phyloP scores from a whole-genome alignment of 2,329 filamentous ascomycete genomes.

The Colletotrichum higginsianum region DNA sequence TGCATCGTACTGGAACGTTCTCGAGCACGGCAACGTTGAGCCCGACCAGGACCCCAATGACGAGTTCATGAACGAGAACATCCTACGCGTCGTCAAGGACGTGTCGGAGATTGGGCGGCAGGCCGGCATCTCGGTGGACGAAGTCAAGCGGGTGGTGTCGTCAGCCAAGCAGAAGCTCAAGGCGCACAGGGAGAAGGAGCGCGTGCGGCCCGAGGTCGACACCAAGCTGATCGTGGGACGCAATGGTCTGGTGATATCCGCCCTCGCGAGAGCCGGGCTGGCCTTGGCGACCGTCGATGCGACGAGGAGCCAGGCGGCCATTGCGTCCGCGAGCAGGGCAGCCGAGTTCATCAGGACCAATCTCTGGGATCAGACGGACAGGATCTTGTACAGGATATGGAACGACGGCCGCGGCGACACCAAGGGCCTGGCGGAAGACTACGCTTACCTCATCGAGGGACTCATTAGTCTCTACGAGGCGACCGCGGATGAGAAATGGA shows the following conservation, averaged over 20 bases:
- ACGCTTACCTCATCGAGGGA: conserved; percentile 88
- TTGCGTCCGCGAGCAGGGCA: conserved; percentile 76
- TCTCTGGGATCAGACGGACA: conserved; percentile 77
- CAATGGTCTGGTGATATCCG: conserved; percentile 90
- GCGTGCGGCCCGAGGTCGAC: conserved; percentile 84
- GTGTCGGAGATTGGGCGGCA: conserved; percentile 80
- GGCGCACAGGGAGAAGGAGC: conserved; percentile 79
- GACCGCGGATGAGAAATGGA: conserved; percentile 81
- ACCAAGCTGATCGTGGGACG: conserved; percentile 90
- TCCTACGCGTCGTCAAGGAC: conserved; percentile 80
- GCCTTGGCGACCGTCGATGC: conserved; percentile 75
- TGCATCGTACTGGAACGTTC: conserved; percentile 87
- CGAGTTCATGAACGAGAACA: conserved; percentile 95
- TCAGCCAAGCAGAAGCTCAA: conserved; percentile 78
- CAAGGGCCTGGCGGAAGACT: conserved; percentile 92
- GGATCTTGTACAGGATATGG: conserved; percentile 81
- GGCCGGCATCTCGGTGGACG: conserved; percentile 79
- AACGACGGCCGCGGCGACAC: conserved; percentile 74
- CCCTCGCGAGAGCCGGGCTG: conserved; percentile 82
- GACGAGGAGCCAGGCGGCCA: conserved; percentile 72
- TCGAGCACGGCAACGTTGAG: conserved; percentile 87
- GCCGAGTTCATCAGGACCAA: conserved; percentile 80
- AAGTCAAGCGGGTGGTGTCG: conserved; percentile 77
- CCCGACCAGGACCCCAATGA: conserved; percentile 89
- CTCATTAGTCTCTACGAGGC: conserved; percentile 88